Evolutionary conservation across 2,329 filamentous ascomycete species (phyloP).

Genomic region (Phialophora macrospora): DNA sequence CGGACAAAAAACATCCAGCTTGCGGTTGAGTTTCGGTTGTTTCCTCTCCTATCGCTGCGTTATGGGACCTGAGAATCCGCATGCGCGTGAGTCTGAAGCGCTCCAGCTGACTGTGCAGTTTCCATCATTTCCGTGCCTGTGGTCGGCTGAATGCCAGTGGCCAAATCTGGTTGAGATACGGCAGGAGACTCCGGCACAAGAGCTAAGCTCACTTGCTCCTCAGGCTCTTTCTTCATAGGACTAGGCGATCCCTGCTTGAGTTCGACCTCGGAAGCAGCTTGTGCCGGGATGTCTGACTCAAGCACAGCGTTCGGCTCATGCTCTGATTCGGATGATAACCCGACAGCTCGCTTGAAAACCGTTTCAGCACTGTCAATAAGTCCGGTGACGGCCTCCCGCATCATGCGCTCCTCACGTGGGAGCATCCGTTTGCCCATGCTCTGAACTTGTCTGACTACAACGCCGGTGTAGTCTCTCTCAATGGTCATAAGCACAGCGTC

Average conservation of each 20-base stretch:
- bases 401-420: neutral
- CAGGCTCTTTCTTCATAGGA: neutral
- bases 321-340: neutral
- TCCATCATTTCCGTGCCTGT: neutral
- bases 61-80: no score
- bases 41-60: neutral
- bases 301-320: neutral
- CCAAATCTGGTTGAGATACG: neutral
- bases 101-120: no score
- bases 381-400: neutral
- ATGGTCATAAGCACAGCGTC: neutral
- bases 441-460: slow-evolving; percentile 1
- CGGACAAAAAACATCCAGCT: neutral
- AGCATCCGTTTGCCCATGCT: neutral
- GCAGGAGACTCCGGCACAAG: neutral
- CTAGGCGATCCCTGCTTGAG: neutral
- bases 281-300: neutral
- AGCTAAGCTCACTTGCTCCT: neutral
- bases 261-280: neutral
- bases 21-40: neutral
- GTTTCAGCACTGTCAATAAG: slow-evolving; percentile 11
- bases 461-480: slow-evolving; percentile 8
- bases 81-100: no score
- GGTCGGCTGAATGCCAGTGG: neutral
- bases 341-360: slow-evolving; percentile 11